Evolutionary conservation across 345 rosid genomes (phyloP), one percentile per base, ranked within the genome.

Genomic region (Cardamine chenopodiifolia): DNA sequence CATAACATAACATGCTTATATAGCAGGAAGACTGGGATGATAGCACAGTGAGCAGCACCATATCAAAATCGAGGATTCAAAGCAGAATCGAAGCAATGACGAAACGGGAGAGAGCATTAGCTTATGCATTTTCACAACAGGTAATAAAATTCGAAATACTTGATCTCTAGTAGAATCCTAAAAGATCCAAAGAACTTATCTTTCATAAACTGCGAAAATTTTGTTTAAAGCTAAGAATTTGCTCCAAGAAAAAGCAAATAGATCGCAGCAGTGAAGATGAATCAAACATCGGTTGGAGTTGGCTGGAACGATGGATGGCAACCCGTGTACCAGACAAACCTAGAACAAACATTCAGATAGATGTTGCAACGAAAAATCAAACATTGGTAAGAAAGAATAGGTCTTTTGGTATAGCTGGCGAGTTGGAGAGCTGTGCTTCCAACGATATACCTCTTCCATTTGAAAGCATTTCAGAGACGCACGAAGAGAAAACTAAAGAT

Each of bases 231-330:
- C 88, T 89, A 54, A 67, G 91, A 72, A 73, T 91, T 37, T 87
- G 97, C 83, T 79, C 94, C 20, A 89, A 81, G 91, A 87, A 79
- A 70, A 87, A 85, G 71, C 87, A 81, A 32, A 55, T 56, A 25
- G 84, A 66, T 71, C 40, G 83, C 5, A 80, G 75, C 7, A 80
- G 78, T 9, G 85, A 63, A 2, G 61, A 73, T 13, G 89, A 87
- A 18, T 66, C 85, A 25, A 83, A 82, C 81, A 82, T 83, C 74
- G 86, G 93, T 52, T 89, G 90, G 95, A 88, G 83, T 79, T 88
- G 95, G 96, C 91, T 88, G 47, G 96, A 94, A 76, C 82, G 94
- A 14, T 88, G 92, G 97, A 87, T 89, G 96, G 97, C 98, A 63
- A 89, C 97, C 45, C 89, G 93, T 15, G 66, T 84, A 64, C 85